Evolutionary conservation across 768 basidiomycete genomes (phyloP), one percentile per base, ranked within the genome.

Genomic region (Suillus cothurnatus): DNA sequence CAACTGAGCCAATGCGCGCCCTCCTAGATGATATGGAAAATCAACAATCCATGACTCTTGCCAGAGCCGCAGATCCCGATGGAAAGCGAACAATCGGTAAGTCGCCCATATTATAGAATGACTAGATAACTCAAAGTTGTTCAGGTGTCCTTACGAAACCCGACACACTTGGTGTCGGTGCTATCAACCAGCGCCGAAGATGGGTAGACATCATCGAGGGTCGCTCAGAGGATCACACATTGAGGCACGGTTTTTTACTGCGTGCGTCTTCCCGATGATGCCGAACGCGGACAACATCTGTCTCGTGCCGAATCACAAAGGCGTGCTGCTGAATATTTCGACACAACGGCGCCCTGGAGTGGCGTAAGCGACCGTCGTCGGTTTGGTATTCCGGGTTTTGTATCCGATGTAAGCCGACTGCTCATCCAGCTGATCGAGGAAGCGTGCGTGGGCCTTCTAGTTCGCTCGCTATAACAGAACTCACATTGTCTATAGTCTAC

Each of bases 91-190:
- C 85, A 0, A 85, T 88, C 56, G 87, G 87, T 81, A 67, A 21
- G 62, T 58, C n/a, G 6, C 36, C 28, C 28, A 50, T 23, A 21
- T 32, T 19, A 23, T 28, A 26, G 2, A 55, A 2, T 32, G 31
- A 45, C 19, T 47, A 6, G 19, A 23, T 12, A 31, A 47, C 61
- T 58, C 8, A 65, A 59, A 28, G 6, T 41, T 9, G 0, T 64
- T 23, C 31, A 86, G 85, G 84, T 60, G 86, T 88, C 6, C 73
- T 87, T 41, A 87, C 85, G 4, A 87, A 87, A 72, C 81, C 83
- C 0, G 86, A 87, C 68, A 81, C 81, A 55, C 71, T 88, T 6
- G 72, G 77, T 0, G n/a, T 65, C 2, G 79, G 81, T 7, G 68
- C 80, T 28, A 76, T 72, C 4, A 74, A 81, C 65, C 64, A 78